These are phyloP conservation scores for Suillus brevipes DNA, from an alignment of 768 basidiomycete species.

Conservation along the genomic window DNA sequence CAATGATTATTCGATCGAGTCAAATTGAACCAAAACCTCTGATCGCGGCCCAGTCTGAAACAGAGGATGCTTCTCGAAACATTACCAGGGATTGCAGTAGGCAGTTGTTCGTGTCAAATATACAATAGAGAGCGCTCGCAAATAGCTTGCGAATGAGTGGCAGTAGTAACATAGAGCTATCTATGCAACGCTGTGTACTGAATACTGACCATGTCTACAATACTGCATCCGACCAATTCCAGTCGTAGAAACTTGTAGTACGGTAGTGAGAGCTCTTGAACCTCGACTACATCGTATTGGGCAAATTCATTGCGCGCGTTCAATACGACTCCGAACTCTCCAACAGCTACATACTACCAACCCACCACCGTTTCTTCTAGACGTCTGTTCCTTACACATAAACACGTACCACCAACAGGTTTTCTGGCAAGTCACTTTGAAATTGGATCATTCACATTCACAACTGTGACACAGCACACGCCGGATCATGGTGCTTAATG, in stretches of 20 bases:
- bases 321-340: neutral
- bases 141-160: neutral
- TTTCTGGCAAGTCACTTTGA: neutral
- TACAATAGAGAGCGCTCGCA: neutral
- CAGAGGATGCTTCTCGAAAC: neutral
- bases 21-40: neutral
- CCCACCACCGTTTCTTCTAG: neutral
- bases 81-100: neutral
- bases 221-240: neutral
- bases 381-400: neutral
- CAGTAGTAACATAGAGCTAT: neutral
- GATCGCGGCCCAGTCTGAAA: neutral
- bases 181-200: neutral
- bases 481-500: neutral
- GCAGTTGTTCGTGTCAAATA: neutral
- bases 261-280: neutral
- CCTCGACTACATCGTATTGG: neutral
- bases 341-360: neutral
- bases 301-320: neutral
- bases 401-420: neutral
- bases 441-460: neutral
- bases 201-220: neutral
- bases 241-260: neutral
- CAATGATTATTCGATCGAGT: neutral
- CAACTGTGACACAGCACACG: neutral